phyloP scores from a whole-genome alignment of 2,329 filamentous ascomycete genomes.

The Colletotrichum tanaceti region DNA sequence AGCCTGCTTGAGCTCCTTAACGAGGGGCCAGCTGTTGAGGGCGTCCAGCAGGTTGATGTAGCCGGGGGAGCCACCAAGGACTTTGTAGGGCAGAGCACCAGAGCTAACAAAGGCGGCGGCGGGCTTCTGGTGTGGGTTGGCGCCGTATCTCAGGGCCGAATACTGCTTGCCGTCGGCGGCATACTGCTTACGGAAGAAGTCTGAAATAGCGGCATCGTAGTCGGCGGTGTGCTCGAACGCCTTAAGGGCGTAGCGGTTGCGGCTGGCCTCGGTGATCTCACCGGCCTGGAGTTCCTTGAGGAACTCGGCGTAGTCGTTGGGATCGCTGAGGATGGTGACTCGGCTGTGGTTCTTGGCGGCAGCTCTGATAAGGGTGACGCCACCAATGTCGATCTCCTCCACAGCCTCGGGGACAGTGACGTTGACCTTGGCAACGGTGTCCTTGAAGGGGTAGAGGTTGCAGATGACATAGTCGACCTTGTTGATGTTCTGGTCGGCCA shows the following conservation, averaged over 20 bases:
- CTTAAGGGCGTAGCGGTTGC: slow-evolving; percentile 93
- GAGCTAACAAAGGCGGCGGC: slow-evolving; percentile 84
- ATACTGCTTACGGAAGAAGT: slow-evolving; percentile 98
- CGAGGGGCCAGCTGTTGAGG: slow-evolving; percentile 95
- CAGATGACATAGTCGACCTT: slow-evolving; percentile 97
- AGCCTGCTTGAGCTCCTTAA: slow-evolving; percentile 93
- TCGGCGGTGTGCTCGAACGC: slow-evolving; percentile 98
- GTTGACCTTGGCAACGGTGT: slow-evolving; percentile 96
- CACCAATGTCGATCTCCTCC: slow-evolving; percentile 98
- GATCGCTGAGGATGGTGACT: slow-evolving; percentile 96
- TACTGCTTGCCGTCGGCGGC: slow-evolving; percentile 86
- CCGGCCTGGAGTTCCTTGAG: slow-evolving; percentile 89
- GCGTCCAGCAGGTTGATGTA: slow-evolving; percentile 98
- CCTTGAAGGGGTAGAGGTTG: slow-evolving; percentile 99
- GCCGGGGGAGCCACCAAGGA: slow-evolving; percentile 87
- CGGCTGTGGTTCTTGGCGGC: slow-evolving; percentile 98
- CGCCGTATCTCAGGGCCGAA: slow-evolving; percentile 88
- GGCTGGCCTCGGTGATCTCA: slow-evolving; percentile 85
- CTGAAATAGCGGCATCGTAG: slow-evolving; percentile 93
- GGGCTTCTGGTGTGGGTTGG: slow-evolving; percentile 98
- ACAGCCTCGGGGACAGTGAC: slow-evolving; percentile 97
- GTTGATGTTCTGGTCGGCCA: slow-evolving; percentile 92
- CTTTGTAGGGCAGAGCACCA: slow-evolving; percentile 90
- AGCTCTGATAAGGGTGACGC: slow-evolving; percentile 94
- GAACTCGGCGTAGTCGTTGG: slow-evolving; percentile 93